A percentile compares a stretch with the other conserved stretches of the same genome.
These are phyloP conservation scores for Botrytis elliptica DNA, from an alignment of 2,329 filamentous ascomycete genomes.

Conservation along the genomic window DNA sequence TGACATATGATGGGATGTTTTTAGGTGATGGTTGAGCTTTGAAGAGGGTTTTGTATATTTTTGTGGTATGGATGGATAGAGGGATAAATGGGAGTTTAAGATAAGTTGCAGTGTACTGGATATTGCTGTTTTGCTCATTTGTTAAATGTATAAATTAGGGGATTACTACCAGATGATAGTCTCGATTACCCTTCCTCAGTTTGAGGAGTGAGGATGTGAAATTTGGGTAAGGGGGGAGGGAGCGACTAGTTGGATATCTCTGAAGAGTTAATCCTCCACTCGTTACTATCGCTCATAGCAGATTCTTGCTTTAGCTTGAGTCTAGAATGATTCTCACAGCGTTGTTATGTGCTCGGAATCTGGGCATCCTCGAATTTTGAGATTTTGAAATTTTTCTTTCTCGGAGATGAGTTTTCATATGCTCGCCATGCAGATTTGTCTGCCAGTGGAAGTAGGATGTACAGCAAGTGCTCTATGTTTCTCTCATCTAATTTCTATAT, in stretches of 20 bases:
- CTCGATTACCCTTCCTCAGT: background rate
- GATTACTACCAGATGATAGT: background rate
- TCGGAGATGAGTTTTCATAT: background rate
- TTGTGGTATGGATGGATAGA: too few relatives aligned
- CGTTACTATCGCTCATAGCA: background rate
- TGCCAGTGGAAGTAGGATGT: background rate
- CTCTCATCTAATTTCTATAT: background rate
- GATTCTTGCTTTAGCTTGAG: too few relatives aligned
- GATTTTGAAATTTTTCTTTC: too few relatives aligned
- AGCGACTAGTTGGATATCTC: background rate
- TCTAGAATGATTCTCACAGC: too few relatives aligned
- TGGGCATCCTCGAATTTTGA: background rate
- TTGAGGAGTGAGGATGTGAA: background rate
- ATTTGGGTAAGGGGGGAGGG: background rate
- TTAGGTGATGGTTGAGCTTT: background rate
- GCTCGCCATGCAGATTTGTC: background rate
- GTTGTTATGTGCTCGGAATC: background rate
- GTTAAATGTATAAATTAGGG: background rate
- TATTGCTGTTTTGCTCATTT: too few relatives aligned
- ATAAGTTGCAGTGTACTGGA: background rate
- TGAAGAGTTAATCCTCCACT: background rate
- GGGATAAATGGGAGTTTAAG: background rate
- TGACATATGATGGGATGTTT: too few relatives aligned
- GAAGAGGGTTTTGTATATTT: background rate
- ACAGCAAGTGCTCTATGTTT: background rate